Evolutionary conservation across 495 filamentous ascomycete genomes (phyloP), one percentile per base, ranked within the genome.

Genomic region (Rusavskia elegans): DNA sequence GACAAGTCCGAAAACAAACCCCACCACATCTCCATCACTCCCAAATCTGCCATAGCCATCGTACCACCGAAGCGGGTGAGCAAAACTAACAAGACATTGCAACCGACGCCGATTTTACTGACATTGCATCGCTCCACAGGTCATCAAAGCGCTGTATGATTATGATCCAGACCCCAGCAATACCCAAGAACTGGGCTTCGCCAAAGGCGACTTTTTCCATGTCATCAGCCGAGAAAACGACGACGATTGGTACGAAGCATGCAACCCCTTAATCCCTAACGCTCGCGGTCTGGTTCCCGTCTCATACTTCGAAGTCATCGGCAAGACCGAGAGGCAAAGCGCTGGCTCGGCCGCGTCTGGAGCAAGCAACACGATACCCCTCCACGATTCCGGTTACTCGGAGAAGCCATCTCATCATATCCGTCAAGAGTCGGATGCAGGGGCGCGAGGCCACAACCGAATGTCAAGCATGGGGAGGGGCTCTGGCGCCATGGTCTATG

Each of bases 141-240:
- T 98, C 45, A 98, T 98, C 62, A 87, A 87, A 73, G 90, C 92
- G 14, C 82, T 96, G 41, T 95, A 89, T 73, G 87, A 95, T 63
- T 96, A 96, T 68, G 71, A 81, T 57, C 85, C 86, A 46, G 74
- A 82, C 61, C 79, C 75, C 35, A 67, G 76, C 14, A 66, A 70
- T 49, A 65, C 62, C 16, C 82, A 89, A 63, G 87, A 96, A 70
- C 74, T 98, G 59, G 81, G 81, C 57, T 98, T 98, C 68, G 82
- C 80, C 59, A 84, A 87, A 61, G 92, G 92, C 58, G 92, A 98
- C 64, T 98, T 97, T 68, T 94, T 98, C 66, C 90, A 97, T 71
- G 93, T 98, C 51, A 89, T 97, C 66, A 89, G 87, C 62, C 84
- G 90, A 61, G 92, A 97, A 70, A 82, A 96, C 73, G 89, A 97